A percentile compares a stretch with the other conserved stretches of the same genome.
Conservation (phyloP, 2,329 filamentous ascomycete species). For the Cladosporium sphaerospermum region DNA sequence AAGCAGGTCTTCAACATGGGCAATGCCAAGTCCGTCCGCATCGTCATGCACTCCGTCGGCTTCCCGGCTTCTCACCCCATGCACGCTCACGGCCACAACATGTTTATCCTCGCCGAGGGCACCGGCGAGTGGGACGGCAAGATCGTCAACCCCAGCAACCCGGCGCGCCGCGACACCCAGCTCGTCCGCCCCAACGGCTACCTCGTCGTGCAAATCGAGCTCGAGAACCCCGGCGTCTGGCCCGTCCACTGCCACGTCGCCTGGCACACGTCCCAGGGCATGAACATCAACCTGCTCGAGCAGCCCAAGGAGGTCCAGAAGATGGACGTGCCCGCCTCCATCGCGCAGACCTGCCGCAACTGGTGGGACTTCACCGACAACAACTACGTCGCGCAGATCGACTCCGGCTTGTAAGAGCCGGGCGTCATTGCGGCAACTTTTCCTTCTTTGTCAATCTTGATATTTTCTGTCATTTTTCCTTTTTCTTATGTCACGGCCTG, state of each 20-base stretch:
- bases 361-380: constrained; percentile 46
- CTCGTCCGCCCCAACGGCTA: constrained; percentile 21
- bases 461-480: too few relatives aligned
- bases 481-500: too few relatives aligned
- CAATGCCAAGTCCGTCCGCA: constrained; percentile 47
- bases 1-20: constrained; percentile 44
- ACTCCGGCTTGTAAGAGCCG: constrained; percentile 44
- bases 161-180: constrained; percentile 25
- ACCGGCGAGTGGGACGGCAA: constrained; percentile 21
- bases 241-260: constrained; percentile 36
- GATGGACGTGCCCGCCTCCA: constrained; percentile 31
- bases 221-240: constrained; percentile 49
- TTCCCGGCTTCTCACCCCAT: constrained; percentile 28
- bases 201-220: constrained; percentile 36
- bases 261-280: constrained; percentile 20
- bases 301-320: constrained; percentile 12
- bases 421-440: background rate
- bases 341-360: constrained; percentile 47
- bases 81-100: constrained; percentile 31
- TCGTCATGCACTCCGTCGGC: constrained; percentile 44
- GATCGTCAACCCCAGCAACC: constrained; percentile 24
- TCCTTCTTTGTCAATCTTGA: too few relatives aligned
- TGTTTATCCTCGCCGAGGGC: constrained; percentile 23
- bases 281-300: constrained; percentile 19
- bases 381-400: constrained; percentile 46